phyloP scores from a whole-genome alignment of 2,329 filamentous ascomycete genomes.

The Cordyceps militaris region DNA sequence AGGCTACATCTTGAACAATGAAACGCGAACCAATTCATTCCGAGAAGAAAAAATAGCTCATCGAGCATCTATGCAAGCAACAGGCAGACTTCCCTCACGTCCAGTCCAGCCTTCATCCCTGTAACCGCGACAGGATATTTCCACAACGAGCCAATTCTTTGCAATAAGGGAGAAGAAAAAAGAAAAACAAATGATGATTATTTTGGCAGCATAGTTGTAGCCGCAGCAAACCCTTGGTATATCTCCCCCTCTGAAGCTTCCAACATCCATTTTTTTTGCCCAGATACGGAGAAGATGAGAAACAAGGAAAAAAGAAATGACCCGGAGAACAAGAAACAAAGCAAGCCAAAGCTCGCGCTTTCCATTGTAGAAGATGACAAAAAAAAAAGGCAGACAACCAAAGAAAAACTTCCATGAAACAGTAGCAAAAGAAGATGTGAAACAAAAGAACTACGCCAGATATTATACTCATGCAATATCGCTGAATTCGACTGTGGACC shows the following conservation, averaged over 20 bases:
- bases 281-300: background rate
- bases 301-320: background rate
- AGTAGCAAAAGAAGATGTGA: background rate
- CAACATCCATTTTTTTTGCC: background rate
- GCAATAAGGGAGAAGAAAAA: background rate
- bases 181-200: background rate
- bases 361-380: background rate
- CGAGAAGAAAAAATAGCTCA: background rate
- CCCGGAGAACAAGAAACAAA: background rate
- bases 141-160: background rate
- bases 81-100: background rate
- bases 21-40: background rate
- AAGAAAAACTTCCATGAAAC: background rate
- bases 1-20: background rate
- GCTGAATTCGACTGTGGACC: background rate
- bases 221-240: background rate
- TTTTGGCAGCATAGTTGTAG: background rate
- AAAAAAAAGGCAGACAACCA: background rate
- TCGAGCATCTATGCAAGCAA: background rate
- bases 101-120: background rate
- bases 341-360: background rate
- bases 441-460: background rate
- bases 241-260: background rate
- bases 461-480: conserved; percentile 3
- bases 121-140: background rate